Evolutionary conservation across 805 yeast species (phyloP), one percentile per base, ranked within the genome.

Genomic region (Saturnispora ahearnii): DNA sequence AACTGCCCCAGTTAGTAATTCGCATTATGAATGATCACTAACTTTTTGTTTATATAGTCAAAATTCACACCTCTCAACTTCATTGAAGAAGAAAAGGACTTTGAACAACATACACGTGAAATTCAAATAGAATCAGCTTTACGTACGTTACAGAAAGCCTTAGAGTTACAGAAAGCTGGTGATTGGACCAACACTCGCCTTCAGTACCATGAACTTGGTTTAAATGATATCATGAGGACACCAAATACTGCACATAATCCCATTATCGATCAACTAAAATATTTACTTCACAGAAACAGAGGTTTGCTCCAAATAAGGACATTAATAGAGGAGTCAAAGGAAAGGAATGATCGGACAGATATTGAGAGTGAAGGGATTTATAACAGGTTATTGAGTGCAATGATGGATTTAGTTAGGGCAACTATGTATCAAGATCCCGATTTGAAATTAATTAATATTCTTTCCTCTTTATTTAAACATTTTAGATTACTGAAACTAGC

Each of bases 61-160:
- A 70, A 81, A 2, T 90, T 91, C 63, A 74, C 82, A 31, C 95
- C 98, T 2, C 73, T 90, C 41, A 91, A 91, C 59, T 67, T 83
- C 43, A 77, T 77, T 38, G 91, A 84, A 50, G 95, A 86, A 60
- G 87, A 84, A 46, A 70, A 78, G 33, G 91, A 87, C 55, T 84
- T 83, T 32, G 96, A 90, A 55, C 91, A 88, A 55, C 96, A 89
- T 59, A 84, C 97, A 1, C 72, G 96, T 44, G 99, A 93, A 62
- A 70, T 91, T 24, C 97, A 91, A 67, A 75, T 82, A 21, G 98
- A 93, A 63, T 86, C 85, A 60, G 93, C 96, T 3, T 83, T 84
- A 62, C 79, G 78, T 56, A 66, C 81, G 11, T 88, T 84, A 61
- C 87, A 87, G 57, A 65, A 67, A 21, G 96, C 96, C 0, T 69